phyloP scores from a whole-genome alignment of 2,329 filamentous ascomycete species.

The Sporothrix humicola region DNA sequence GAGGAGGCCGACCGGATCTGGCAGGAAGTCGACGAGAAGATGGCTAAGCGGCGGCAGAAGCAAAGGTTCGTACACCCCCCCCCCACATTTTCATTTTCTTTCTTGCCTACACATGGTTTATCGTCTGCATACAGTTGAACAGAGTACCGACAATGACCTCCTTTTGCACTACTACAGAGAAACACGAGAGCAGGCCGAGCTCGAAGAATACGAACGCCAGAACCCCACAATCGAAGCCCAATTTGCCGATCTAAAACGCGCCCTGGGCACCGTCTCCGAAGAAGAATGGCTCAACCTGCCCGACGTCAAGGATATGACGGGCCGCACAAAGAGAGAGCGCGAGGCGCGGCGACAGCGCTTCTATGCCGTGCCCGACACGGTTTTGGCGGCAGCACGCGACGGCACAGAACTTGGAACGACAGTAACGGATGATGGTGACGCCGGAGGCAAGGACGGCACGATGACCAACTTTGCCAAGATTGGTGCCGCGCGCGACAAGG shows the following conservation, averaged over 20 bases:
- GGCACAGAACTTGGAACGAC: conserved; percentile 84
- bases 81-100: conserved; percentile 18
- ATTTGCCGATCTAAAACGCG: conserved; percentile 93
- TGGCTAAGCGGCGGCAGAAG: conserved; percentile 85
- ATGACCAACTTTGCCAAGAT: conserved; percentile 99
- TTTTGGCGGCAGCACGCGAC: conserved; percentile 84
- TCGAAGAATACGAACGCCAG: conserved; percentile 92
- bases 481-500: conserved; percentile 93
- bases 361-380: conserved; percentile 96
- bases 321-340: conserved; percentile 85
- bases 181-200: conserved; percentile 88
- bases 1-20: conserved; percentile 98
- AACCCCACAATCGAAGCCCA: conserved; percentile 99
- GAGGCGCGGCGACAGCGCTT: conserved; percentile 83
- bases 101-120: conserved; percentile 60
- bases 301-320: conserved; percentile 94
- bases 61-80: conserved; percentile 76
- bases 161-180: conserved; percentile 69
- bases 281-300: conserved; percentile 97
- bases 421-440: conserved; percentile 76
- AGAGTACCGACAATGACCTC: conserved; percentile 70
- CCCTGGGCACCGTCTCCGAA: conserved; percentile 83
- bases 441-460: conserved; percentile 71
- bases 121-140: conserved; percentile 69
- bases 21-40: conserved; percentile 93